Base-by-base conservation (phyloP, 306 rosid genomes). In the Pyrus betulifolia region DNA sequence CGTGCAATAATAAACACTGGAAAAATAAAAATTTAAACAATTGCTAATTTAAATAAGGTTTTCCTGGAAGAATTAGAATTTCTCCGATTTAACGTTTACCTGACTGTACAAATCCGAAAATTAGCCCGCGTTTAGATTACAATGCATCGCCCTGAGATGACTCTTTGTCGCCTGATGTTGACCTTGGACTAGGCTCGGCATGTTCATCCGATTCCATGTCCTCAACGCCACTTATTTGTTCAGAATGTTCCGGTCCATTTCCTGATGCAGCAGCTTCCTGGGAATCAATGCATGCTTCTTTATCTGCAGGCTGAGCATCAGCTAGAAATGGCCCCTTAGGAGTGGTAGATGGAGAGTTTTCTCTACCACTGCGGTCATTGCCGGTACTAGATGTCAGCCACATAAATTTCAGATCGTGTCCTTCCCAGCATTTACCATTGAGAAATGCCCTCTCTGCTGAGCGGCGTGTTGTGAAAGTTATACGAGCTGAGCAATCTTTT, bases 361-460 rank as follows among this genome's bases (percentile, higher is more conserved):
- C 93, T 69, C 82, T 82, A 33, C 88, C 77, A 67, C 76, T 77
- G 3, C 70, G 75, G 30, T 84, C 85, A 72, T 71, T 82, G 81
- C 87, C 75, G 75, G 88, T 81, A 68, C 84, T 71, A 42, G 87
- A 75, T 45, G 87, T 70, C 79, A 90, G 40, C 97, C 97, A 93
- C 76, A 46, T 52, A 74, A 93, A 93, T 71, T 85, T 88, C 74
- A 93, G 81, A 74, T 84, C 79, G 23, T 85, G 85, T 33, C 90
- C 96, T 73, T 90, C 82, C 97, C 96, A 93, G 88, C 84, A 84
- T 87, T 87, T 93, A 57, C 91, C 94, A 63, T 84, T 82, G 42
- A 35, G 65, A 84, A 86, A 93, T 25, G 97, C 97, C 70, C 69
- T 85, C 88, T 90, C 92, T 11, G 97, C 97, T 8, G 96, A 90